Percentiles rank a stretch among this genome's conserved stretches.
These are phyloP conservation scores for Vicia faba DNA, from an alignment of 306 rosid species.

Conservation along the genomic window DNA sequence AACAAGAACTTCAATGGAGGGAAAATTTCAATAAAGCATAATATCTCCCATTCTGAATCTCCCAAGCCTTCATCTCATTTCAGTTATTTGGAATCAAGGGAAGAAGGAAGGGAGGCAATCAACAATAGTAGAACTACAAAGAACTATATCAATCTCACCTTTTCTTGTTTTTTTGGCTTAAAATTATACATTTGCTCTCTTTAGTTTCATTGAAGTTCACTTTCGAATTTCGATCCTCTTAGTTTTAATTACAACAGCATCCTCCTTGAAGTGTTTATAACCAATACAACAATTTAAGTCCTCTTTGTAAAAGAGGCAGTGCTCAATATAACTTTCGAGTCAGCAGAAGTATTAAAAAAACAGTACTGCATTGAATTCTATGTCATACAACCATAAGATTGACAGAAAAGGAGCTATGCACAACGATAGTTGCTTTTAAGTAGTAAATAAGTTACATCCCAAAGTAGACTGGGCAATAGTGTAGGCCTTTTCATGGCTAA, in stretches of 20 bases:
- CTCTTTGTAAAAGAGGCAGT: neutral
- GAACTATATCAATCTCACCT: neutral
- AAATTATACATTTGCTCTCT: neutral
- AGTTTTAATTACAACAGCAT: neutral
- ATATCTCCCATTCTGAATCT: conserved; percentile 1
- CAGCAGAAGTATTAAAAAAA: neutral
- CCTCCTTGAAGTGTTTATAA: neutral
- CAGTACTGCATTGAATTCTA: neutral
- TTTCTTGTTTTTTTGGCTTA: neutral
- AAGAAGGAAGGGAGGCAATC: conserved; percentile 7
- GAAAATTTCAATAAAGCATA: conserved; percentile 4
- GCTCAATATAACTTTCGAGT: neutral
- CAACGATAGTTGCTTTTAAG: neutral
- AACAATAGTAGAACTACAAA: neutral
- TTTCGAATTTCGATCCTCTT: neutral
- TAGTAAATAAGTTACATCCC: neutral
- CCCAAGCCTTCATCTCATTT: conserved; percentile 12
- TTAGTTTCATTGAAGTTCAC: neutral
- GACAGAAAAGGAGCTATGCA: neutral
- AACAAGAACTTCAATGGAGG: conserved; percentile 2
- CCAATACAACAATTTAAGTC: neutral
- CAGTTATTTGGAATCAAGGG: conserved; percentile 21
- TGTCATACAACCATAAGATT: neutral
- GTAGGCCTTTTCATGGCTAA: neutral
- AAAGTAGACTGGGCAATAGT: neutral